Percentiles rank a stretch among this genome's conserved stretches.
phyloP scores from a whole-genome alignment of 2,329 filamentous ascomycete species.

The Dryadomyces quercus-mongolicae region DNA sequence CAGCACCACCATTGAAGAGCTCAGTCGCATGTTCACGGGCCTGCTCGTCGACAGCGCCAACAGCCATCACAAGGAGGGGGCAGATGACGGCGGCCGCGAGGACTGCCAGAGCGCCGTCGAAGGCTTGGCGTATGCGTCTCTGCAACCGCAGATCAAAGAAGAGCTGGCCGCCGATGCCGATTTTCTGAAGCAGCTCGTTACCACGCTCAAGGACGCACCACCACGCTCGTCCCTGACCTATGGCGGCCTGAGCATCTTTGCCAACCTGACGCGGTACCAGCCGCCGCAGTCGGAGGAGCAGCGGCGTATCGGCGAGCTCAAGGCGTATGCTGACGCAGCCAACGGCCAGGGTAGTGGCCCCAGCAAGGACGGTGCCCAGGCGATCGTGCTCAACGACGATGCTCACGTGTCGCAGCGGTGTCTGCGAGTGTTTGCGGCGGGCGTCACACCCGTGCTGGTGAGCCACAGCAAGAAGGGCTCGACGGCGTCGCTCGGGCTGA shows the following conservation, averaged over 20 bases:
- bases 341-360: constrained; percentile 36
- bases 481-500: constrained; percentile 56
- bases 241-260: constrained; percentile 73
- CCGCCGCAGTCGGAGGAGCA: constrained; percentile 77
- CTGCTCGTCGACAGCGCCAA: constrained; percentile 39
- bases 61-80: not conserved
- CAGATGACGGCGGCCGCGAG: constrained; percentile 25
- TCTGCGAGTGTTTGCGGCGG: constrained; percentile 64
- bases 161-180: constrained; percentile 54
- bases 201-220: constrained; percentile 43
- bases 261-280: constrained; percentile 72
- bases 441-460: constrained; percentile 65
- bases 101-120: constrained; percentile 66
- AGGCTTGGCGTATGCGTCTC: constrained; percentile 81
- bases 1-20: constrained; percentile 51
- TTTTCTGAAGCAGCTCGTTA: constrained; percentile 60
- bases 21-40: constrained; percentile 50
- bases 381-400: constrained; percentile 63
- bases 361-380: constrained; percentile 21
- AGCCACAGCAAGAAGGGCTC: constrained; percentile 64
- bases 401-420: constrained; percentile 66
- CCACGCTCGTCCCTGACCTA: constrained; percentile 65
- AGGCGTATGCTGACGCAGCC: constrained; percentile 79
- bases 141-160: constrained; percentile 78
- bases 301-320: constrained; percentile 81